phyloP scores from a whole-genome alignment of 2,329 filamentous ascomycete species.

The Teratosphaeria epicoccoides region DNA sequence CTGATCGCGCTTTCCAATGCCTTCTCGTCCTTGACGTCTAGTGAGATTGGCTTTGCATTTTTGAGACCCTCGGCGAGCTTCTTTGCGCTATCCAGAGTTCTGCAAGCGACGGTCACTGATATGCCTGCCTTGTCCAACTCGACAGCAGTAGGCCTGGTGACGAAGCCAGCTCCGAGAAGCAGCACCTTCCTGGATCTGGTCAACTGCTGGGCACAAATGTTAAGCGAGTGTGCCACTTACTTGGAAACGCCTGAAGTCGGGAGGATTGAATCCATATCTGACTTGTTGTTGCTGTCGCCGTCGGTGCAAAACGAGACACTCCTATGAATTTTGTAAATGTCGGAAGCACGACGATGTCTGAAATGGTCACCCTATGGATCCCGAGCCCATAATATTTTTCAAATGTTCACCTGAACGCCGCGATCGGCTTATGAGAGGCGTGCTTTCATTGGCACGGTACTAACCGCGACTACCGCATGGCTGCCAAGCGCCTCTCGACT shows the following conservation, averaged over 20 bases:
- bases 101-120: conserved; percentile 58
- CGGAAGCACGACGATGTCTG: not conserved
- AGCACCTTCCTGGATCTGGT: conserved; percentile 29
- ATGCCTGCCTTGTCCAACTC: conserved; percentile 48
- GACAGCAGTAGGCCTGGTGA: conserved; percentile 49
- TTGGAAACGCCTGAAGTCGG: conserved; percentile 18
- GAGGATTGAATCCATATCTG: conserved; percentile 29
- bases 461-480: not conserved
- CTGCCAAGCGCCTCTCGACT: not conserved
- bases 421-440: not conserved
- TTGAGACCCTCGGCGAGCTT: conserved; percentile 61
- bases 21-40: conserved; percentile 68
- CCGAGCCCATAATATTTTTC: not conserved
- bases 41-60: conserved; percentile 63
- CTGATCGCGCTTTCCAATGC: conserved; percentile 72
- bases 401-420: not conserved
- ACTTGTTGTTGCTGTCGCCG: too few relatives aligned
- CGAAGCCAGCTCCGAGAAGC: conserved; percentile 44
- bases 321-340: not conserved
- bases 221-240: conserved; percentile 17
- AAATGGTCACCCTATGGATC: not conserved
- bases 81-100: conserved; percentile 67
- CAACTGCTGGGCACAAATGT: not conserved
- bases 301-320: not conserved
- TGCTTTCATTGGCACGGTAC: not conserved